Evolutionary conservation across 2,329 filamentous ascomycete species (phyloP), one percentile per base, ranked within the genome.

Genomic region (Ophiostoma angusticollis): DNA sequence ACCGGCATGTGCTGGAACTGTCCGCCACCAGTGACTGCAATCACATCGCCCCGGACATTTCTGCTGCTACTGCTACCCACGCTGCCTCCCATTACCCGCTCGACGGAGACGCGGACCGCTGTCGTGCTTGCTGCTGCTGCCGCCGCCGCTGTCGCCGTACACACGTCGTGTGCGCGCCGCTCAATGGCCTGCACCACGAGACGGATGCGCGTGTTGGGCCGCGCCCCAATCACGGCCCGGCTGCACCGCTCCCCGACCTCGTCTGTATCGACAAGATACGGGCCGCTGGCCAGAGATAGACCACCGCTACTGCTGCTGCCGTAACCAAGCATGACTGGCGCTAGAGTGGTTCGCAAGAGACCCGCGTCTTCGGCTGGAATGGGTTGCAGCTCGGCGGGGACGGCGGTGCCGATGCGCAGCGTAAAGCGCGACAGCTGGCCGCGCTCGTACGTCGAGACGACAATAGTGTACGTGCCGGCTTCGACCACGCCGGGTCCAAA

Each of bases 391-490:
- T 57, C 51, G 27, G 78, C 69, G 0, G 69, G 63, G 2, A 61
- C 55, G 24, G 80, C 78, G 33, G 78, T 77, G n/a, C 37, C 40
- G n/a, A 95, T 68, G 41, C 77, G 74, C 8, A 98, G 65, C 1
- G 69, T 74, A 52, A 93, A 96, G 35, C 69, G 67, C 4, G 81
- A 83, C 1, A 74, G 64, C 52, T 93, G 84, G 8, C 80, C 80
- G 0, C 80, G 70, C 46, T 93, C 85, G 55, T 93, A 96, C 0
- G 89, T 93, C 3, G 85, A 94, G 54, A 82, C 89, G 6, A 95
- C 80, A 40, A 94, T 69, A 0, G 84, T 95, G 57, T 96, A 98
- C 0, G 68, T 68, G 0, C 89, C 89, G 1, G 74, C 62, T 28
- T 78, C 74, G 14, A 94, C 61, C 7, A 40, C n/a, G 12, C 45